A percentile compares a stretch with the other conserved stretches of the same genome.
Conservation (phyloP, 768 basidiomycete genomes). For the Termitomyces sp. region DNA sequence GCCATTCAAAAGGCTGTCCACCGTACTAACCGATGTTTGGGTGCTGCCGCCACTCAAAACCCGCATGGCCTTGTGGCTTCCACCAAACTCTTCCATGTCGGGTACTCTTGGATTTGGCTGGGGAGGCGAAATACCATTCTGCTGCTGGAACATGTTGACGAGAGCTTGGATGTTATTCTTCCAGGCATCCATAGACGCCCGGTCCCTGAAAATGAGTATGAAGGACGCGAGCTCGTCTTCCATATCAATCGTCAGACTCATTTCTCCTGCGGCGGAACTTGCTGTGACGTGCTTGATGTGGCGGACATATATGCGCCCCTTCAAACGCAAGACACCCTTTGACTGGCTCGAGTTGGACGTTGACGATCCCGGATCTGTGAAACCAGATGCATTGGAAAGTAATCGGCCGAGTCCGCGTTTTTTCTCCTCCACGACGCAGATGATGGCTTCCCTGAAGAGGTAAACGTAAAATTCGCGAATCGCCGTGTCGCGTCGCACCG, state of each 20-base stretch:
- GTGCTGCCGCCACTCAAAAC: conserved; percentile 75
- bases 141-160: conserved; percentile 67
- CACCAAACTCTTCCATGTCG: conserved; percentile 77
- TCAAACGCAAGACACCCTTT: conserved; percentile 82
- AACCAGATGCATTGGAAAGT: conserved; percentile 60
- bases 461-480: conserved; percentile 96
- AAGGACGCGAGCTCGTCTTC: conserved; percentile 96
- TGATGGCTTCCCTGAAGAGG: conserved; percentile 95
- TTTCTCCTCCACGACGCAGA: conserved; percentile 97
- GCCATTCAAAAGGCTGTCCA: conserved; percentile 67
- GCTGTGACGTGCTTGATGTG: conserved; percentile 91
- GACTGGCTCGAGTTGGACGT: conserved; percentile 35
- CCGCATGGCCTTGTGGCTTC: conserved; percentile 71
- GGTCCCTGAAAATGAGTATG: conserved; percentile 93
- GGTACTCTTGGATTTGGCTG: conserved; percentile 41
- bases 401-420: conserved; percentile 78
- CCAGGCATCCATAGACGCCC: conserved; percentile 89
- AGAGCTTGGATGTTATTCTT: conserved; percentile 77
- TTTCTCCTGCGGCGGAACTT: conserved; percentile 72
- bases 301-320: conserved; percentile 92
- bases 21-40: conserved; percentile 59
- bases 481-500: conserved; percentile 84
- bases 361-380: conserved; percentile 51
- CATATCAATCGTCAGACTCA: conserved; percentile 97
- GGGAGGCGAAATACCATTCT: conserved; percentile 35